These are phyloP conservation scores for Lobulomyces angularis DNA, from an alignment of 192 early-diverging fungal genomes.

Conservation along the genomic window DNA sequence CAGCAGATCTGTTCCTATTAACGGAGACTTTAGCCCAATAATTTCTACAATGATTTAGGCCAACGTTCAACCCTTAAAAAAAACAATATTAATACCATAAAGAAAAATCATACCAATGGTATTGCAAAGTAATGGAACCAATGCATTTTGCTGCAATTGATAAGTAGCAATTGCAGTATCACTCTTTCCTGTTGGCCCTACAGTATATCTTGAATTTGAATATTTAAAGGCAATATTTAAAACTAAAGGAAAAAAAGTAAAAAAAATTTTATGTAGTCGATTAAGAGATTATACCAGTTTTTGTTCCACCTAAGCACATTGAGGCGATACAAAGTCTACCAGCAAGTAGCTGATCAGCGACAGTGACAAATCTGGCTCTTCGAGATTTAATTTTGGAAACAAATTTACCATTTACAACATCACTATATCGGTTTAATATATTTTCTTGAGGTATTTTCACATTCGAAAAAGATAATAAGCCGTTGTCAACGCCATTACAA, in stretches of 20 bases:
- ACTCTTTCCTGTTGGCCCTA: conserved; percentile 63
- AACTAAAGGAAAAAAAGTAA: conserved; percentile 8
- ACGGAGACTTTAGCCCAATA: conserved; percentile 33
- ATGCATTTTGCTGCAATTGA: conserved; percentile 64
- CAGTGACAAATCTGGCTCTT: conserved; percentile 61
- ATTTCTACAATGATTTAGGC: conserved; percentile 63
- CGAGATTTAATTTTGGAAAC: conserved; percentile 36
- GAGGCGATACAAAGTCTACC: conserved; percentile 56
- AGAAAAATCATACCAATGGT: conserved; percentile 49
- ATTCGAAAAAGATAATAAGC: conserved; percentile 28
- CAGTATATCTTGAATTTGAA: conserved; percentile 52
- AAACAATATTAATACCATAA: too few relatives aligned
- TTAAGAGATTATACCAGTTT: conserved; percentile 22
- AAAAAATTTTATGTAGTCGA: background rate
- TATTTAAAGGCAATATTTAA: conserved; percentile 59
- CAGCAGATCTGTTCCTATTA: conserved; percentile 2
- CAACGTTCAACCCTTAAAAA: too few relatives aligned
- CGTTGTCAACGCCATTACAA: conserved; percentile 67
- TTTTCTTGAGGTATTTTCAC: conserved; percentile 50
- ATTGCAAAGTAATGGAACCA: conserved; percentile 51
- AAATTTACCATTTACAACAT: conserved; percentile 38
- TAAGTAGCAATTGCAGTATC: conserved; percentile 64
- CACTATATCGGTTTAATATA: conserved; percentile 50
- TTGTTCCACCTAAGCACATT: conserved; percentile 54
- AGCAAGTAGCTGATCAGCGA: conserved; percentile 62